phyloP scores from a whole-genome alignment of 2,329 filamentous ascomycete genomes.

The Monosporascus ibericus region DNA sequence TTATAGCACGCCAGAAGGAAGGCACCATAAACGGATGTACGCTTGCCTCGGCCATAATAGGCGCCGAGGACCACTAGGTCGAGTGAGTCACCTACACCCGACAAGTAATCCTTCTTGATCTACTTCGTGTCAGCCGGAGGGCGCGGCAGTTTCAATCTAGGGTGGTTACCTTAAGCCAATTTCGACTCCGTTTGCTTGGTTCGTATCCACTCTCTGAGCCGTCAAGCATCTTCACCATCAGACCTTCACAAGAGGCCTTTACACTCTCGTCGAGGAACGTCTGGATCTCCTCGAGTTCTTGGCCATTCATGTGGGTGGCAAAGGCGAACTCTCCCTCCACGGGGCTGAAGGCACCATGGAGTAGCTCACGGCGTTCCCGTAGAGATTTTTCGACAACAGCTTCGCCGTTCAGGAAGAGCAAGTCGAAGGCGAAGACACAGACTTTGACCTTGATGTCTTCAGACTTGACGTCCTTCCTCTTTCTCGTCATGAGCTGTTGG shows the following conservation, averaged over 20 bases:
- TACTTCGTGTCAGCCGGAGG: conserved; percentile 28
- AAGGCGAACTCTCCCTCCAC: conserved; percentile 89
- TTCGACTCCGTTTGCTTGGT: conserved; percentile 90
- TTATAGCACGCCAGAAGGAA: conserved; percentile 97
- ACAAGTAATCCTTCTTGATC: conserved; percentile 98
- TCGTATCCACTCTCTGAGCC: conserved; percentile 90
- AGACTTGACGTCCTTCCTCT: conserved; percentile 92
- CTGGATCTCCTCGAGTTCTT: conserved; percentile 90
- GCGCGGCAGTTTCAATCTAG: background rate
- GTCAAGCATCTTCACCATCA: conserved; percentile 99
- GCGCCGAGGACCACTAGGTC: conserved; percentile 94
- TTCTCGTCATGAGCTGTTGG: conserved; percentile 96
- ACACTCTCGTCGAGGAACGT: conserved; percentile 88
- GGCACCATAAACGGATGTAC: conserved; percentile 89
- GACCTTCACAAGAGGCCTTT: conserved; percentile 89
- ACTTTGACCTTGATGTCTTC: conserved; percentile 96
- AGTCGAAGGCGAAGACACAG: conserved; percentile 93
- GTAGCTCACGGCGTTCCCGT: conserved; percentile 71
- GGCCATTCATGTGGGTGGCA: conserved; percentile 79
- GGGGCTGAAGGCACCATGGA: conserved; percentile 66
- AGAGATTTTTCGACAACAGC: conserved; percentile 82
- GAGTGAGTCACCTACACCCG: conserved; percentile 88
- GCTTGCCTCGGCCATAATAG: conserved; percentile 91
- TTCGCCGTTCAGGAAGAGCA: conserved; percentile 89
- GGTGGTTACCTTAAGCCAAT: conserved; percentile 81